Conservation (phyloP, 345 rosid species). For the Eutrema japonicum region DNA sequence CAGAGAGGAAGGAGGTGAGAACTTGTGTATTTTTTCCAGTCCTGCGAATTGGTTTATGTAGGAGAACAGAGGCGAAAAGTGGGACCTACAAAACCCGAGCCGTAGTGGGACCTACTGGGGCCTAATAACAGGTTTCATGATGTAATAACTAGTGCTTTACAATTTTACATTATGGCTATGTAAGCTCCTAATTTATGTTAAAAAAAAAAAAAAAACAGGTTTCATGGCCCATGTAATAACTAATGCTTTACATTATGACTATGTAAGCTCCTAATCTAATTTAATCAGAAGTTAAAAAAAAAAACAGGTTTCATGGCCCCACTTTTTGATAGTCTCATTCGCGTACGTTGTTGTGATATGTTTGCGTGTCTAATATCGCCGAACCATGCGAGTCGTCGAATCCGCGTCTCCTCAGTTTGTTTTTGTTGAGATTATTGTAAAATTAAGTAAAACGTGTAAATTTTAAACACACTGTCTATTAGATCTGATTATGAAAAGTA, state of each 20-base stretch:
- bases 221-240: too few species aligned
- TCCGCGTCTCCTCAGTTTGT: slow-evolving; percentile 20
- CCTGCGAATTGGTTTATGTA: slow-evolving; percentile 37
- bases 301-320: slow-evolving; percentile 7
- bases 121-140: slow-evolving; percentile 24
- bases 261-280: too few species aligned
- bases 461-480: neutral
- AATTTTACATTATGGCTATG: too few species aligned
- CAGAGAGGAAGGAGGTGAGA: slow-evolving; percentile 18
- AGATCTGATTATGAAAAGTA: neutral
- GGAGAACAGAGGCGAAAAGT: slow-evolving; percentile 24
- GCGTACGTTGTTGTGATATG: slow-evolving; percentile 26
- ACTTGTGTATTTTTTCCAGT: neutral
- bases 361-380: slow-evolving; percentile 32
- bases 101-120: slow-evolving; percentile 40
- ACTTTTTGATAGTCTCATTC: slow-evolving; percentile 27
- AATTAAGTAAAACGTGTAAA: slow-evolving; percentile 32
- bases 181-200: too few species aligned
- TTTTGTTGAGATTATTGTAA: neutral
- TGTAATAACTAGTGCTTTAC: too few species aligned
- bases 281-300: too few species aligned
- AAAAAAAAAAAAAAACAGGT: slow-evolving; percentile 1
- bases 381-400: slow-evolving; percentile 33
- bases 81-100: slow-evolving; percentile 27
- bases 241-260: too few species aligned